A percentile compares a stretch with the other conserved stretches of the same genome.
Evolutionary conservation across 2,329 filamentous ascomycete genomes (phyloP).

Genomic region (Alternaria triticimaculans): DNA sequence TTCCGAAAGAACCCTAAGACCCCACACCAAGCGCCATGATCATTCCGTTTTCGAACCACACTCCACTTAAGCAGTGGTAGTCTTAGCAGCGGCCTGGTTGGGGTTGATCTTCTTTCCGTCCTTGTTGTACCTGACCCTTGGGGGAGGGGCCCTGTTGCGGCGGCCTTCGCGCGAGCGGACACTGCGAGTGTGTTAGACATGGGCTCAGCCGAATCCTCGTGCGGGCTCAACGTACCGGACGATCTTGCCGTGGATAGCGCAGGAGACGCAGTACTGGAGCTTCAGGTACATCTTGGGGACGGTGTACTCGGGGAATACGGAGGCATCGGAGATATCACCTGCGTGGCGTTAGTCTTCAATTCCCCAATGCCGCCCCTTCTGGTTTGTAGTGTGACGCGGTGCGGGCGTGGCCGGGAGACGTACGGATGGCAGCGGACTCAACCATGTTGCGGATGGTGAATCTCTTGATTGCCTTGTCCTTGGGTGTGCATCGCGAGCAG

Average conservation of each 20-base stretch:
- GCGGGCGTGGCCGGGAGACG: slow-evolving; percentile 53
- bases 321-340: slow-evolving; percentile 99
- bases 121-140: slow-evolving; percentile 99
- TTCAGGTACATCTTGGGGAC: slow-evolving; percentile 99
- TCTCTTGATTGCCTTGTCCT: slow-evolving; percentile 99
- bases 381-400: slow-evolving; percentile 3
- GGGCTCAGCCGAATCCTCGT: not conserved
- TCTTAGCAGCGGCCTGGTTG: slow-evolving; percentile 77
- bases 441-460: slow-evolving; percentile 99
- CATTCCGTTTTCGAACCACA: slow-evolving; percentile 28
- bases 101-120: slow-evolving; percentile 99
- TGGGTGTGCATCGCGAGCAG: slow-evolving; percentile 84
- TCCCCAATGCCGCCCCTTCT: slow-evolving; percentile 9
- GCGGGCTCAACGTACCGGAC: slow-evolving; percentile 80
- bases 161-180: slow-evolving; percentile 96
- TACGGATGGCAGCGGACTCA: slow-evolving; percentile 99
- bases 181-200: slow-evolving; percentile 60
- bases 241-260: slow-evolving; percentile 99
- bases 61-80: slow-evolving; percentile 44
- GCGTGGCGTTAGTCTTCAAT: slow-evolving; percentile 34
- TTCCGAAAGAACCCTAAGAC: slow-evolving; percentile 43
- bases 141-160: slow-evolving; percentile 98
- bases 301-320: slow-evolving; percentile 98
- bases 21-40: slow-evolving; percentile 47
- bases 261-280: slow-evolving; percentile 99